phyloP scores from a whole-genome alignment of 148 eudicot species.

The Fagopyrum homotropicum region DNA sequence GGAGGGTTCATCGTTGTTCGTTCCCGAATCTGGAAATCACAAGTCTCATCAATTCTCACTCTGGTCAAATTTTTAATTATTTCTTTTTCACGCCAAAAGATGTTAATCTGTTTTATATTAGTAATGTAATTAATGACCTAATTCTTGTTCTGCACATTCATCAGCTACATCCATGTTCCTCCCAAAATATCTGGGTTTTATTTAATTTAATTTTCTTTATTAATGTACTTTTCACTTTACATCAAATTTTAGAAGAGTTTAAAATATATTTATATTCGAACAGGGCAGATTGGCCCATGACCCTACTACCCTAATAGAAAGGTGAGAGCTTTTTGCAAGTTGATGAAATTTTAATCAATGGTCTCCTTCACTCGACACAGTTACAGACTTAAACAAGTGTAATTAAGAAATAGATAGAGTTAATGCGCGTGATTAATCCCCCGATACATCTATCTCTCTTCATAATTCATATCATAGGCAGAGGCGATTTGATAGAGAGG shows the following conservation, averaged over 20 bases:
- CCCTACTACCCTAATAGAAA: no score
- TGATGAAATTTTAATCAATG: no score
- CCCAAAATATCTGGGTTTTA: not conserved
- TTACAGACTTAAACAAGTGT: not conserved
- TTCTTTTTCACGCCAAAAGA: constrained; percentile 9
- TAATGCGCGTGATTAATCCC: constrained; percentile 11
- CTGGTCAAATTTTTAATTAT: constrained; percentile 25
- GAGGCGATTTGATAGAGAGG: constrained; percentile 1
- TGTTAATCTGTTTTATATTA: constrained; percentile 15
- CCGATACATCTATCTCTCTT: not conserved
- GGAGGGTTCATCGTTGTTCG: constrained; percentile 20
- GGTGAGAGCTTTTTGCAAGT: no score
- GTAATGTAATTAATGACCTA: constrained; percentile 2
- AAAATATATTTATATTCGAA: no score
- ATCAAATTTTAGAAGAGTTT: not conserved
- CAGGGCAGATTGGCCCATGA: no score
- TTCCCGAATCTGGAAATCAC: constrained; percentile 25
- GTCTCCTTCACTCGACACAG: no score
- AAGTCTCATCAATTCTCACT: constrained; percentile 16
- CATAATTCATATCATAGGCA: not conserved
- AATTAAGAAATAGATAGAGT: not conserved
- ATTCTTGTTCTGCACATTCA: not conserved
- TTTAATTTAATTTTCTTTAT: not conserved
- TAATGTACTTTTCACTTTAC: constrained; percentile 6
- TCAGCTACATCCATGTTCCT: not conserved